Evolutionary conservation across 352 stramenopile species (phyloP).

Genomic region (Thraustotheca clavata): DNA sequence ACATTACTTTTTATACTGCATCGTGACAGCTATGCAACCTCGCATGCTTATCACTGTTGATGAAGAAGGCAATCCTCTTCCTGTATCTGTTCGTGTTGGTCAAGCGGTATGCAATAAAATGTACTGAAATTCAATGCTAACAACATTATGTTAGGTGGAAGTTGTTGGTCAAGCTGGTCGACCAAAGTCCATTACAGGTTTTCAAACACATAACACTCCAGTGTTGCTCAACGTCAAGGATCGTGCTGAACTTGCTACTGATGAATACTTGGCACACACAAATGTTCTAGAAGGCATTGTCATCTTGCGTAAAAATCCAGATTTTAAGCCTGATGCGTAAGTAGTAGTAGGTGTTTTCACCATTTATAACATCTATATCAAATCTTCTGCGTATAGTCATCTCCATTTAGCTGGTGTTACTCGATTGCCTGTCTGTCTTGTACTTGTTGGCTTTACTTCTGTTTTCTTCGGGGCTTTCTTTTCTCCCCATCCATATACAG

Average conservation of each 20-base stretch:
- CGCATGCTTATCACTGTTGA: slow-evolving; percentile 98
- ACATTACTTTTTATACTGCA: slow-evolving; percentile 98
- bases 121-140: slow-evolving; percentile 14
- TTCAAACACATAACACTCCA: slow-evolving; percentile 99
- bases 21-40: slow-evolving; percentile 97
- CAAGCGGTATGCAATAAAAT: slow-evolving; percentile 80
- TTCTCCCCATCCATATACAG: neutral
- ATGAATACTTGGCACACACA: slow-evolving; percentile 94
- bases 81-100: slow-evolving; percentile 97
- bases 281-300: slow-evolving; percentile 98
- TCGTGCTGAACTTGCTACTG: slow-evolving; percentile 95
- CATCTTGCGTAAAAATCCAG: slow-evolving; percentile 97
- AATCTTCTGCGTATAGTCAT: neutral
- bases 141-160: slow-evolving; percentile 79
- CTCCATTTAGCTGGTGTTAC: slow-evolving; percentile 16
- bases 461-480: neutral
- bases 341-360: too few species aligned
- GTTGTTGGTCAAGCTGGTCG: slow-evolving; percentile 98
- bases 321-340: slow-evolving; percentile 77
- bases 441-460: neutral
- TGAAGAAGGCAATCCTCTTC: slow-evolving; percentile 94
- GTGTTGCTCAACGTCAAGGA: slow-evolving; percentile 97
- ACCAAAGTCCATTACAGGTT: slow-evolving; percentile 99
- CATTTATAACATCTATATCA: too few species aligned
- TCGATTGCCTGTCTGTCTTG: neutral